Base-by-base conservation (phyloP, 2,329 filamentous ascomycete species). In the Purpureocillium lavendulum region DNA sequence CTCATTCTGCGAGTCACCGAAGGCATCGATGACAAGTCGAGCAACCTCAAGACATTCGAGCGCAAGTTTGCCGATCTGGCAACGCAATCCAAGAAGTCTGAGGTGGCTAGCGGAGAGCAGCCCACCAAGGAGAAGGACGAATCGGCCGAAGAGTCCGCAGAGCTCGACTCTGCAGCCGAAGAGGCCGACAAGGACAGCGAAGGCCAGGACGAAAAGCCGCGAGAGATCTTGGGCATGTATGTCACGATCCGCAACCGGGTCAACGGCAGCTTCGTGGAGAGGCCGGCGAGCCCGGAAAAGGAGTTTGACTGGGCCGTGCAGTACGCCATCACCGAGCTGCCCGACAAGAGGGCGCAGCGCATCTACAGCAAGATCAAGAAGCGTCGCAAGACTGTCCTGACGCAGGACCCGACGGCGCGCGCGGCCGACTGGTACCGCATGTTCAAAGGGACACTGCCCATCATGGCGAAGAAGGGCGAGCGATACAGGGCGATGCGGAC, bases 161-260 rank as follows among this genome's bases (percentile, higher is more conserved):
- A 10, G 15, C 7, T 18, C 11, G 36, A 35, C 10, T 17, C 15
- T 9, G 33, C 10, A 9, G 32, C 11, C 10, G 35, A 35, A 14
- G 35, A 40, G n/a, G 34, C 24, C n/a, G 13, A 30, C 11, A 30
- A 44, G 7, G 39, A 41, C 14, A 31, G 36, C 16, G 26, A 30
- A 7, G 35, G 24, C 12, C 6, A 17, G 12, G 46, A 45, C n/a
- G 39, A 45, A 10, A 24, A 38, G 2, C 7, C 41, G 24, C 30
- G 33, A 2, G 62, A 71, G 3, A 51, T 89, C 1, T 64, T 87
- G 18, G 84, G 77, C 30, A 77, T 92, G 71, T 79, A 78, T 12
- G 65, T 96, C 40, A 82, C 77, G 0, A 66, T 87, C 36, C 77
- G 77, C 47, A 92, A 85, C 65, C 76, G 74, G 46, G 73, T 94